Base-by-base conservation (phyloP, 495 filamentous ascomycete genomes). In the Oidiodendron maius region DNA sequence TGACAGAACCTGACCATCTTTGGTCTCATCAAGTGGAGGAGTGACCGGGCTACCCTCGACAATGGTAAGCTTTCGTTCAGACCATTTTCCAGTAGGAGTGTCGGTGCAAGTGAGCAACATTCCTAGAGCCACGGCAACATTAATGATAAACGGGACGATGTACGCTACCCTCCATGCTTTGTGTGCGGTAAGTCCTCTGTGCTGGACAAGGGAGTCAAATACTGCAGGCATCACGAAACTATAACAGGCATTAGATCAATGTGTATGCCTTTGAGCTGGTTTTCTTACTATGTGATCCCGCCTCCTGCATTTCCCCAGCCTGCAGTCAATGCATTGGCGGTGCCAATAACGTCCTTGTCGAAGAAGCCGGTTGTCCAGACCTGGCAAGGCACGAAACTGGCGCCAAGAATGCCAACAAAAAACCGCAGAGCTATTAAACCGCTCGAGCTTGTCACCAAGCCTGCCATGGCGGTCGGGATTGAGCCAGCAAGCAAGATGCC, bases 291-390 rank as follows among this genome's bases (percentile, higher is more conserved):
- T 11, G 76, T 77, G 56, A 96, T 87, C 37, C 91, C 91, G 49
- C 91, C 91, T 50, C 91, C 91, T 26, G 90, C 78, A 52, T 96
- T 97, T 28, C 91, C 91, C 63, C 85, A 82, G 2, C 91, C 91
- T 42, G 79, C 91, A 11, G 89, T 83, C 2, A 97, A 67, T 6
- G 89, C 83, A 59, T 96, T 97, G 48, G 91, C 88, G 3, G 87
- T 87, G 26, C 91, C 91, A 18, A 97, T 87, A 15, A 96, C 79
- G 59, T 88, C 94, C 71, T 95, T 96, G 70, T 97, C 91, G 58
- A 93, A 95, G 72, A 91, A 96, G 1, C 86, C 90, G 0, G 91
- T 96, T 23, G 84, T 87, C 91, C 91, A 97, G 6, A 96, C 91
- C 56, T 95, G 91, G 64, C 91, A 96, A 2, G 91, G 91, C 2